Evolutionary conservation across 495 filamentous ascomycete genomes (phyloP), one percentile per base, ranked within the genome.

Genomic region (Penicillium pulvis): DNA sequence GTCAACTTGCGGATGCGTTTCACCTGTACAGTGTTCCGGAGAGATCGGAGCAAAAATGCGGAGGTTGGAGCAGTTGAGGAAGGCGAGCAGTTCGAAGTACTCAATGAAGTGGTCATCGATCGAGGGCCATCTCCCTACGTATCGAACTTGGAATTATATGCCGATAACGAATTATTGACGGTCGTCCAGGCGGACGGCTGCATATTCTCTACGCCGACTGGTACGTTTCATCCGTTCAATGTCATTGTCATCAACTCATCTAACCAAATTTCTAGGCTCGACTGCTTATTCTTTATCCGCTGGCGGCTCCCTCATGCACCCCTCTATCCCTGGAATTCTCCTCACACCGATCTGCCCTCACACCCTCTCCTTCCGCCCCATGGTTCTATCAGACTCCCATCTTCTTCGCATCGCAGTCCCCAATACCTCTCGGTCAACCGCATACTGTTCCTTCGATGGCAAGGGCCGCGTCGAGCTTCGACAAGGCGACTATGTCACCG

Each of bases 311-410:
- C 87, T 98, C 28, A 93, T 97, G 57, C 93, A 97, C 69, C 94
- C 94, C 8, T 95, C 96, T 61, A 97, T 98, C 56, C 95, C 94
- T 8, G 94, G 92, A 64, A 97, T 98, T 69, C 90, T 98, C 14
- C 85, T 98, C 48, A 97, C 95, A 3, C 95, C 95, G 0, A 98
- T 98, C 70, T 98, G 94, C 72, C 93, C 94, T 16, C 94, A 98
- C 70, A 97, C 93, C 0, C 81, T 98, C 19, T 95, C 91, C 36
- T 98, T 98, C 85, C 85, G 94, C 10, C 94, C 94, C 31, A 96
- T 98, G 90, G 89, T 98, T n/a, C 86, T 98, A n/a, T 93, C 90
- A 35, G 94, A 98, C 72, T 93, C 87, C 36, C 87, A 96, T 73
- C 85, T 93, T 24, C 83, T 98, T 45, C 91, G 91, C 50, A 87